A percentile compares a stretch with the other conserved stretches of the same genome.
phyloP scores from a whole-genome alignment of 1,139 yeast species.

The Magnusiomyces paraingens region DNA sequence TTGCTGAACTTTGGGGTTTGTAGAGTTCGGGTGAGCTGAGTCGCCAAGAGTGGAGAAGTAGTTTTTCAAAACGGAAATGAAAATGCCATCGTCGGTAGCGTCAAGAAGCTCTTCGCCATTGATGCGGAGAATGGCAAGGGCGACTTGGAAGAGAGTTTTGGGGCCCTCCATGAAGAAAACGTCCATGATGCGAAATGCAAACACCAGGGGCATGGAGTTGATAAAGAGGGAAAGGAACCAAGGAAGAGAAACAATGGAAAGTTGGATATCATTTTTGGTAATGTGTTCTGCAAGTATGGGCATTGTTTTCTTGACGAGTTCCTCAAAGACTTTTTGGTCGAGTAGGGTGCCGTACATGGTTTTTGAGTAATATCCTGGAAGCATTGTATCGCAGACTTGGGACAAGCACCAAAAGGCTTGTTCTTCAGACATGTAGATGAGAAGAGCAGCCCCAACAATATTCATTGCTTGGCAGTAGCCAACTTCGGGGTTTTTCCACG shows the following conservation, averaged over 20 bases:
- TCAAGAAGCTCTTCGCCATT: constrained; percentile 78
- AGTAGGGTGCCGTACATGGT: constrained; percentile 96
- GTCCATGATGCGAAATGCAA: constrained; percentile 87
- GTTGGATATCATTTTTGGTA: constrained; percentile 70
- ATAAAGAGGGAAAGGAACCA: constrained; percentile 92
- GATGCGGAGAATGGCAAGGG: constrained; percentile 76
- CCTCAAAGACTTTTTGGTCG: constrained; percentile 91
- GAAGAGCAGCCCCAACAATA: constrained; percentile 87
- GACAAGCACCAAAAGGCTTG: constrained; percentile 95
- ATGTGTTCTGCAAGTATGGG: constrained; percentile 87
- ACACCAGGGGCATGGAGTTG: constrained; percentile 90
- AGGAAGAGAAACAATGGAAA: constrained; percentile 91
- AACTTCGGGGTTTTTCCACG: constrained; percentile 95
- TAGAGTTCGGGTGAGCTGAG: constrained; percentile 69
- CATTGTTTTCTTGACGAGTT: constrained; percentile 81
- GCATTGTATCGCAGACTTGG: constrained; percentile 72
- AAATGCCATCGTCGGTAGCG: constrained; percentile 88
- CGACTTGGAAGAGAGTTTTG: constrained; percentile 84
- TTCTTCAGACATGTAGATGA: constrained; percentile 93
- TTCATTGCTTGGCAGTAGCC: constrained; percentile 99
- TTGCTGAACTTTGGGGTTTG: constrained; percentile 55
- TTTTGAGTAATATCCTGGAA: constrained; percentile 94
- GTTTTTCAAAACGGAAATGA: constrained; percentile 75
- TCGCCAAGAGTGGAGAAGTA: constrained; percentile 76
- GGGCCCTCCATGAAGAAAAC: constrained; percentile 89